Evolutionary conservation across 2,329 filamentous ascomycete genomes (phyloP).

Genomic region (Huntiella bhutanensis): DNA sequence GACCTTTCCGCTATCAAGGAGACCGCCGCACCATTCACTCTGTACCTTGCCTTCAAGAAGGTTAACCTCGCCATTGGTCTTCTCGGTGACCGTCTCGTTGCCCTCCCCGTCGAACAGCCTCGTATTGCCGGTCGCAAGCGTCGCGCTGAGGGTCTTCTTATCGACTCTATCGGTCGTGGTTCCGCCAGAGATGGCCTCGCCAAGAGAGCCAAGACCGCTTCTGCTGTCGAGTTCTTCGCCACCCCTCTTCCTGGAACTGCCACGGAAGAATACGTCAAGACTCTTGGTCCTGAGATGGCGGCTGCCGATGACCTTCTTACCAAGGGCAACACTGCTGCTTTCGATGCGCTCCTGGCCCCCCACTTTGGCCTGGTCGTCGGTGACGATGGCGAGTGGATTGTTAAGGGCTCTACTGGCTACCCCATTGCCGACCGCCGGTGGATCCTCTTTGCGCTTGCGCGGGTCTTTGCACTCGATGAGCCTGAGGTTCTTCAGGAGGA

Average conservation of each 20-base stretch:
- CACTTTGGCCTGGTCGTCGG: slow-evolving; percentile 28
- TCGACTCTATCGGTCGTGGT: slow-evolving; percentile 56
- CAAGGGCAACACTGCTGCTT: slow-evolving; percentile 26
- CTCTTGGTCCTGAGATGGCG: slow-evolving; percentile 25
- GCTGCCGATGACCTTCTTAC: slow-evolving; percentile 29
- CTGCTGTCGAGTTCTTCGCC: slow-evolving; percentile 12
- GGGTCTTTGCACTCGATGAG: slow-evolving; percentile 37
- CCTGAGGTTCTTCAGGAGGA: slow-evolving; percentile 19
- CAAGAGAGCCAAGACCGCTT: background rate
- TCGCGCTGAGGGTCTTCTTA: slow-evolving; percentile 40
- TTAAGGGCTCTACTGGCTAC: slow-evolving; percentile 28
- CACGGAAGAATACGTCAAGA: slow-evolving; percentile 28
- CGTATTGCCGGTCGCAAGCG: slow-evolving; percentile 33
- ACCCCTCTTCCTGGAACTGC: slow-evolving; percentile 29
- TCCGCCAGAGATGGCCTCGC: slow-evolving; percentile 20
- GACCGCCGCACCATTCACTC: slow-evolving; percentile 19
- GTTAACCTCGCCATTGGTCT: slow-evolving; percentile 48
- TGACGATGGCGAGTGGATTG: slow-evolving; percentile 16
- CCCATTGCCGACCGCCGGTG: slow-evolving; percentile 43
- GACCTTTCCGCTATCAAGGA: slow-evolving; percentile 23
- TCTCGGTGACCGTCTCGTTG: slow-evolving; percentile 43
- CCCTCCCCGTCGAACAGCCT: slow-evolving; percentile 48
- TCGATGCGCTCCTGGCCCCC: slow-evolving; percentile 30
- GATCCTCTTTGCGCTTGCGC: slow-evolving; percentile 43
- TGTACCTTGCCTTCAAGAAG: slow-evolving; percentile 40